Percentiles rank a stretch among this genome's conserved stretches.
phyloP scores from a whole-genome alignment of 2,329 filamentous ascomycete species.

The Xylariaceae sp. region DNA sequence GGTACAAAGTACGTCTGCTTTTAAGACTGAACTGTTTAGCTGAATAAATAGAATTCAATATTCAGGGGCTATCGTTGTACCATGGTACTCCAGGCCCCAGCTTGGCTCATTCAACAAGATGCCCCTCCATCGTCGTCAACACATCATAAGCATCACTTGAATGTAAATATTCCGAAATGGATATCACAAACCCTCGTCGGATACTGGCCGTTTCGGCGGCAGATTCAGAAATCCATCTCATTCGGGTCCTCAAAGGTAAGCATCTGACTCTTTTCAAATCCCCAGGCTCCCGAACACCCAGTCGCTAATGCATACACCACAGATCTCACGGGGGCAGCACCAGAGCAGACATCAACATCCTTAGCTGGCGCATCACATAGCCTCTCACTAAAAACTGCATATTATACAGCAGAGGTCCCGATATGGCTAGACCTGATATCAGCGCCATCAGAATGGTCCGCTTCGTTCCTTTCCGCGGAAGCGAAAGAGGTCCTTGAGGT shows the following conservation, averaged over 20 bases:
- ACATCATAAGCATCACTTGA: slow-evolving; percentile 1
- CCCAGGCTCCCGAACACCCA: neutral
- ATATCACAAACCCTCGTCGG: slow-evolving; percentile 50
- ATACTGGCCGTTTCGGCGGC: slow-evolving; percentile 55
- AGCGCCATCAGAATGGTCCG: slow-evolving; percentile 50
- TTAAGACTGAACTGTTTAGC: no score
- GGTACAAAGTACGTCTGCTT: no score
- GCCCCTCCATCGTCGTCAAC: slow-evolving; percentile 16
- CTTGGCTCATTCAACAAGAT: neutral
- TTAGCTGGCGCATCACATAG: slow-evolving; percentile 58
- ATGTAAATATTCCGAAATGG: slow-evolving; percentile 21
- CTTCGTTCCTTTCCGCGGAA: slow-evolving; percentile 56
- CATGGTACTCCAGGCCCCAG: neutral
- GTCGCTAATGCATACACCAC: slow-evolving; percentile 13
- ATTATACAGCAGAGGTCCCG: slow-evolving; percentile 58
- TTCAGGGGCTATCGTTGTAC: slow-evolving; percentile 1
- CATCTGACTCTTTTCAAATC: neutral
- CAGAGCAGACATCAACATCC: slow-evolving; percentile 37
- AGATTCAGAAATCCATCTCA: slow-evolving; percentile 44
- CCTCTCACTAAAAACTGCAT: slow-evolving; percentile 52
- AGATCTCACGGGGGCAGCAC: slow-evolving; percentile 52
- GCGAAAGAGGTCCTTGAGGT: slow-evolving; percentile 59
- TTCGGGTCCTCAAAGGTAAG: slow-evolving; percentile 51
- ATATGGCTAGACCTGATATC: slow-evolving; percentile 64
- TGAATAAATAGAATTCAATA: no score